phyloP scores from a whole-genome alignment of 2,329 filamentous ascomycete genomes.

The Hymenoscyphus repandus region DNA sequence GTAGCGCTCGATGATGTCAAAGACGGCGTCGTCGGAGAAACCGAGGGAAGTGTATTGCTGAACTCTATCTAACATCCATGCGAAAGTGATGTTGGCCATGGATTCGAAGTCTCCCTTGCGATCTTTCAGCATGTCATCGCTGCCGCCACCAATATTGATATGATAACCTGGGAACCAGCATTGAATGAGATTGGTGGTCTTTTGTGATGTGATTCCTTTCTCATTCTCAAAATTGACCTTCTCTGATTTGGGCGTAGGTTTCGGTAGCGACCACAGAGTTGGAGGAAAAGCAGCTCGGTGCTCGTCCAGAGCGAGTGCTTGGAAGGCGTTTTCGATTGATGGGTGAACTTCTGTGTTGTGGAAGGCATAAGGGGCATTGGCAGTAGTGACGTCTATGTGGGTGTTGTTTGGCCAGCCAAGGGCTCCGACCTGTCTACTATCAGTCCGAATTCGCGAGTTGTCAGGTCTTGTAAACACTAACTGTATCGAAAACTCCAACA shows the following conservation, averaged over 20 bases:
- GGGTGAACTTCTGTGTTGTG: not conserved
- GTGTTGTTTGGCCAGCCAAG: too few species aligned
- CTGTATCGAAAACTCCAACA: constrained; percentile 9
- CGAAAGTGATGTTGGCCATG: too few species aligned
- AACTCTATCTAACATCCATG: constrained; percentile 13
- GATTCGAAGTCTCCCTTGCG: constrained; percentile 7
- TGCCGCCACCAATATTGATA: constrained; percentile 17
- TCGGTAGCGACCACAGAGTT: constrained; percentile 31
- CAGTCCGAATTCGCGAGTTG: too few species aligned
- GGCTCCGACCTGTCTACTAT: too few species aligned
- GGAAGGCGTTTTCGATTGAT: constrained; percentile 42
- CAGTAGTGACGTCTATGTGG: not conserved
- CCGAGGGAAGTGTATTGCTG: not conserved
- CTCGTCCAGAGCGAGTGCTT: constrained; percentile 45
- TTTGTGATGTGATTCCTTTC: not conserved
- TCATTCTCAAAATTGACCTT: too few species aligned
- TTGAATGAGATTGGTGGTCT: constrained; percentile 21
- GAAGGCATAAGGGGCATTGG: not conserved
- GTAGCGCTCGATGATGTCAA: not conserved
- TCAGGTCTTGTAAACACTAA: too few species aligned
- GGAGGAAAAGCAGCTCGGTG: constrained; percentile 35
- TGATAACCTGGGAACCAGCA: constrained; percentile 24
- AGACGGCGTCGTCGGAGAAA: not conserved
- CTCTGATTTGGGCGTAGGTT: not conserved
- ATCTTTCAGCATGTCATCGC: constrained; percentile 1